These are phyloP conservation scores for Mucor circinelloides DNA, from an alignment of 371 early-diverging fungal genomes.

Conservation along the genomic window DNA sequence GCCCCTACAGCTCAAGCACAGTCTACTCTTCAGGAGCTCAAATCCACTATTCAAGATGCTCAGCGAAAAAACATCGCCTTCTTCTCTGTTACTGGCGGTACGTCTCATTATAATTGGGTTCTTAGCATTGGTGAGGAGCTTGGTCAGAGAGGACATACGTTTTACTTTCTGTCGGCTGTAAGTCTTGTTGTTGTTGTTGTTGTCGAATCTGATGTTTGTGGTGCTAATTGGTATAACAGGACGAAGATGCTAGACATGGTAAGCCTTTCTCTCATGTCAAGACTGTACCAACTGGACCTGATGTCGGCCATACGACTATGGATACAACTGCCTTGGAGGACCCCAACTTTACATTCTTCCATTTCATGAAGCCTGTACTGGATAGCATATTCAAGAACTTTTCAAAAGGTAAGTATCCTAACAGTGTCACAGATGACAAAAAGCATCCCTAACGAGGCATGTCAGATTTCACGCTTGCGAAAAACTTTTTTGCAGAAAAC, in stretches of 20 bases:
- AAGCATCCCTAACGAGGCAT: neutral
- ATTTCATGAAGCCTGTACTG: neutral
- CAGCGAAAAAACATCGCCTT: constrained; percentile 6
- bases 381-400: neutral
- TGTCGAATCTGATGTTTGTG: neutral
- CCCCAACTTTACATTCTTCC: neutral
- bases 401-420: neutral
- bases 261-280: constrained; percentile 1
- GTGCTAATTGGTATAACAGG: neutral
- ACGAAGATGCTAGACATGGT: neutral
- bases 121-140: constrained; percentile 1
- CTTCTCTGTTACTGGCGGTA: neutral
- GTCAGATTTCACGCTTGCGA: neutral
- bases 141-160: constrained; percentile 1
- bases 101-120: constrained; percentile 9
- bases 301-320: neutral
- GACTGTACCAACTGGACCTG: neutral
- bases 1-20: neutral
- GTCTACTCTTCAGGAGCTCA: neutral
- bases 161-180: constrained; percentile 14
- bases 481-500: neutral
- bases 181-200: neutral
- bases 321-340: neutral
- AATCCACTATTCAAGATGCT: neutral
- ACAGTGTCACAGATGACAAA: neutral